phyloP scores from a whole-genome alignment of 306 rosid species.

The Lathyrus tuberosus region DNA sequence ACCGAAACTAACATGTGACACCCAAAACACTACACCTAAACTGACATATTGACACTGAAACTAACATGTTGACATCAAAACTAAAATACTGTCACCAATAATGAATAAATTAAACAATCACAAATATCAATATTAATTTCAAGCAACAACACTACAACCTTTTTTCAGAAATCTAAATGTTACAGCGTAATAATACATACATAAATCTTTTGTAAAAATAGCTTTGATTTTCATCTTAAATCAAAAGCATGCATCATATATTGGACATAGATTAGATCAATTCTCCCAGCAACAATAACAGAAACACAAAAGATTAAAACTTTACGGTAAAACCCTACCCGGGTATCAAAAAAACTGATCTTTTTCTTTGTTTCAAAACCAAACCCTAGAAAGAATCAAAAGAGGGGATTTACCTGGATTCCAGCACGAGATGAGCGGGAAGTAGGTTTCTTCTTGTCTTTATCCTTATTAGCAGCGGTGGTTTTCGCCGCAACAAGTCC shows the following conservation, averaged over 20 bases:
- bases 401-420: conserved; percentile 57
- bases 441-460: conserved; percentile 84
- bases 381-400: background rate
- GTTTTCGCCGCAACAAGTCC: conserved; percentile 93
- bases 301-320: background rate
- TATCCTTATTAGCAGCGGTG: conserved; percentile 83
- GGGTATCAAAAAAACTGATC: background rate
- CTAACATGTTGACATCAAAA: no score
- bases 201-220: background rate
- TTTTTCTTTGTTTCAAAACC: background rate
- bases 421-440: conserved; percentile 99
- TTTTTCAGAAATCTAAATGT: no score
- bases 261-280: background rate
- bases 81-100: no score
- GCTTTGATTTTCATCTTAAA: no score
- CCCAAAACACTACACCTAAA: no score
- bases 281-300: no score
- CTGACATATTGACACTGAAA: no score
- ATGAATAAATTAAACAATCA: no score
- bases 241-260: background rate
- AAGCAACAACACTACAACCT: no score
- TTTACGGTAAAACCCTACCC: background rate
- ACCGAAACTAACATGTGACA: no score
- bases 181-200: no score
- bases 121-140: no score